Evolutionary conservation across 805 yeast genomes (phyloP), one percentile per base, ranked within the genome.

Genomic region (Sungouiella thailandica): DNA sequence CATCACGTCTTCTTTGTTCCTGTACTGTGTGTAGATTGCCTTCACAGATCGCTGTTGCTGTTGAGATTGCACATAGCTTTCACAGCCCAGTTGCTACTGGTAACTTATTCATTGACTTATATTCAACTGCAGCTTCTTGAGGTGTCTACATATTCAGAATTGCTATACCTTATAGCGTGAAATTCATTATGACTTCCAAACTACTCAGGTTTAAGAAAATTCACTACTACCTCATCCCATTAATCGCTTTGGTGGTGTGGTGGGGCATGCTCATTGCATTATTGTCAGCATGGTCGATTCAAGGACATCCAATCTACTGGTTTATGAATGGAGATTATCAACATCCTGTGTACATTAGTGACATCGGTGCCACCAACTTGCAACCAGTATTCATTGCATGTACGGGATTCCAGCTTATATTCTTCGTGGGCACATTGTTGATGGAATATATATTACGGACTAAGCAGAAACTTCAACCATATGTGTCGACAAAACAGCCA

Each of bases 221-320:
- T 39, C 61, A 76, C 61, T 62, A 68, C 58, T 60, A 74, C 57
- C 46, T 74, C 20, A 60, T 88, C 23, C 96, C 96, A 3, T 58
- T 87, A 27, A 49, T 78, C 2, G 74, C 86, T 2, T 60, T 76
- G 33, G 57, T 78, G 2, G 80, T 78, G 11, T 89, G 97, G 97
- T 83, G 88, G 78, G 95, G 84, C 3, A 85, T 87, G 96, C 72
- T 89, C 8, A 78, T 82, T 4, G 85, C 95, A 4, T 63, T 90
- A 74, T 52, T 89, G 43, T 56, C 71, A 2, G 73, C 79, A 44
- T 89, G 97, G 97, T 75, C 83, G 2, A 71, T 66, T 3, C 86
- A 85, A 51, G 96, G 96, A 2, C 73, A 73, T 29, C 95, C 95
- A 0, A 64, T 72, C 9, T 83, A 84, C 52, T 54, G 65, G 35